A percentile compares a stretch with the other conserved stretches of the same genome.
Conservation (phyloP, 345 rosid species). For the Iberis pinnata region DNA sequence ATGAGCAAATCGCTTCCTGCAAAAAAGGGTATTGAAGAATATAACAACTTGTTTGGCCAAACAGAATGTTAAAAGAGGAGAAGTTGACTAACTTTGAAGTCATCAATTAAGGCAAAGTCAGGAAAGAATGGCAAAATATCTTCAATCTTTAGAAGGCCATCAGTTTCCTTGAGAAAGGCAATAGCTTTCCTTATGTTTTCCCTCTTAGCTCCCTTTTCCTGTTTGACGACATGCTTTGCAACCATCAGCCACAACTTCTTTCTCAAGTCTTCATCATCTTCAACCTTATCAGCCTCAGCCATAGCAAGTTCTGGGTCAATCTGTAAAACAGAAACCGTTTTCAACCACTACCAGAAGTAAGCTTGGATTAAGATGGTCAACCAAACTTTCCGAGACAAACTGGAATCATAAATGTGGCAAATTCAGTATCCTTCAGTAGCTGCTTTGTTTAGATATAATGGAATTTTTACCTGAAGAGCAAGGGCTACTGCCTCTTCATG, state of each 20-base stretch:
- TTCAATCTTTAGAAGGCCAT: constrained; percentile 93
- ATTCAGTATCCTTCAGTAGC: not conserved
- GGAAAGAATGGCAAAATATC: constrained; percentile 98
- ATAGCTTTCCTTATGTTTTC: constrained; percentile 96
- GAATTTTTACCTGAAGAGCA: constrained; percentile 76
- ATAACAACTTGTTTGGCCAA: constrained; percentile 8
- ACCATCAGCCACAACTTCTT: constrained; percentile 99
- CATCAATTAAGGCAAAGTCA: constrained; percentile 97
- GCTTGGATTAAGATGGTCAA: constrained; percentile 1
- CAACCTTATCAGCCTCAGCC: constrained; percentile 99
- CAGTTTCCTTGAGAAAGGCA: constrained; percentile 97
- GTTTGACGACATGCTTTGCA: constrained; percentile 91
- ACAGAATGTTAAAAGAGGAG: not conserved
- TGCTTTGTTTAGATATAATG: not conserved
- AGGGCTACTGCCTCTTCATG: constrained; percentile 99
- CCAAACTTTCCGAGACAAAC: constrained; percentile 9
- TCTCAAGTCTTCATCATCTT: constrained; percentile 97
- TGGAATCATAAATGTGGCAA: not conserved
- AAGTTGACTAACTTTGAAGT: constrained; percentile 68
- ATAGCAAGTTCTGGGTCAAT: constrained; percentile 97
- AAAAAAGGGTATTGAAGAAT: constrained; percentile 21
- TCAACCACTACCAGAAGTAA: constrained; percentile 16
- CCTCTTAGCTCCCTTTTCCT: constrained; percentile 93
- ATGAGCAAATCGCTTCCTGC: constrained; percentile 96
- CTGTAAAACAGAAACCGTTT: constrained; percentile 35